A percentile compares a stretch with the other conserved stretches of the same genome.
phyloP scores from a whole-genome alignment of 352 stramenopile genomes.

The Aphanomyces invadans region DNA sequence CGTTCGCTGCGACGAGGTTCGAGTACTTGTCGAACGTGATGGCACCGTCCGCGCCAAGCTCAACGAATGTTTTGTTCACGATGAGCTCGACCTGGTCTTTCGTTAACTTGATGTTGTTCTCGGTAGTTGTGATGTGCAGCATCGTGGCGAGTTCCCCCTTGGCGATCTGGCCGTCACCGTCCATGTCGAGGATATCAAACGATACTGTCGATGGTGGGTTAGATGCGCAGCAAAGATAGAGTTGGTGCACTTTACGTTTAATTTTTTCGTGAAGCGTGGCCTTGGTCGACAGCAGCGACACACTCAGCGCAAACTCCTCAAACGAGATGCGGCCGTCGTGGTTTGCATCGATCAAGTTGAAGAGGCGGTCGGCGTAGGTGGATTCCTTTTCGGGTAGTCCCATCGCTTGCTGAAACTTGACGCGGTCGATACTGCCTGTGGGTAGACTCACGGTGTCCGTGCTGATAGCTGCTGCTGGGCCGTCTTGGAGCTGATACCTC shows the following conservation, averaged over 20 bases:
- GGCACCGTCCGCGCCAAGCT: slow-evolving; percentile 61
- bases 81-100: slow-evolving; percentile 51
- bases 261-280: slow-evolving; percentile 58
- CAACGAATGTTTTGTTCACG: slow-evolving; percentile 59
- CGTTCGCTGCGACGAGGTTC: slow-evolving; percentile 45
- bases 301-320: slow-evolving; percentile 63
- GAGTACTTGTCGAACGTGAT: slow-evolving; percentile 72
- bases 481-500: neutral
- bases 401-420: slow-evolving; percentile 69
- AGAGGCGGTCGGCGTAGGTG: slow-evolving; percentile 75
- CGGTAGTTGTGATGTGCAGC: slow-evolving; percentile 60
- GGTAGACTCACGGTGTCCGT: neutral
- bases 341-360: slow-evolving; percentile 73
- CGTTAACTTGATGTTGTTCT: slow-evolving; percentile 72
- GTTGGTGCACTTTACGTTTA: slow-evolving; percentile 55
- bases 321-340: slow-evolving; percentile 76
- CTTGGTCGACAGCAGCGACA: slow-evolving; percentile 67
- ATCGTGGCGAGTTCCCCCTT: slow-evolving; percentile 61
- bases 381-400: slow-evolving; percentile 74
- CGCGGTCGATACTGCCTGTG: slow-evolving; percentile 44
- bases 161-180: slow-evolving; percentile 66
- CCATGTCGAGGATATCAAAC: slow-evolving; percentile 65
- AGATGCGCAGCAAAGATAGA: no score
- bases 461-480: neutral
- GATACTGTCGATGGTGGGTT: no score